Conservation (phyloP, 352 stramenopile species). For the Blastocystis sp. region DNA sequence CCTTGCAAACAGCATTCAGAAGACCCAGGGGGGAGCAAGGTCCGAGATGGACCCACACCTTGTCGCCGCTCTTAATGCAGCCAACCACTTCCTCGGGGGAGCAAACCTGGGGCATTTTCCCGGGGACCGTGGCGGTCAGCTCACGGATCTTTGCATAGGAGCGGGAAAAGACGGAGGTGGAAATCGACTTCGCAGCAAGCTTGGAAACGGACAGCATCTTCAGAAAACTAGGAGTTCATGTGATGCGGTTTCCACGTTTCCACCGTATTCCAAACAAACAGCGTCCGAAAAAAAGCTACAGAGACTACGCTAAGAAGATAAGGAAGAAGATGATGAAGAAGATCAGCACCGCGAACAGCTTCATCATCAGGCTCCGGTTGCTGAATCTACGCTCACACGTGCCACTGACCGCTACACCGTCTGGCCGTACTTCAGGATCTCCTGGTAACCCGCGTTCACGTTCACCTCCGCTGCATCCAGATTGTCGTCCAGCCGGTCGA, state of each 20-base stretch:
- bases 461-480: conserved; percentile 54
- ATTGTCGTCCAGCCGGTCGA: conserved; percentile 68
- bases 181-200: conserved; percentile 19
- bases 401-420: conserved; percentile 13
- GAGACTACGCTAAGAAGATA: conserved; percentile 61
- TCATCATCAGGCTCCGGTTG: conserved; percentile 61
- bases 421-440: conserved; percentile 68
- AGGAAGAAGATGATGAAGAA: conserved; percentile 69
- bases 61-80: conserved; percentile 70
- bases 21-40: conserved; percentile 48
- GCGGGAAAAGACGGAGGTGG: background rate
- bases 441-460: conserved; percentile 64
- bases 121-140: conserved; percentile 21
- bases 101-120: conserved; percentile 48
- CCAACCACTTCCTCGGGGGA: conserved; percentile 70
- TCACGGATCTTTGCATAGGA: conserved; percentile 60
- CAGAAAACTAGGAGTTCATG: background rate
- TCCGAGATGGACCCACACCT: conserved; percentile 60
- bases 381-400: conserved; percentile 28
- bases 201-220: conserved; percentile 26
- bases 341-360: conserved; percentile 63
- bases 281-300: background rate
- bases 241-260: conserved; percentile 26
- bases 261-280: background rate
- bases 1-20: conserved; percentile 48